Evolutionary conservation across 495 filamentous ascomycete species (phyloP).

Genomic region (Talaromyces liani): DNA sequence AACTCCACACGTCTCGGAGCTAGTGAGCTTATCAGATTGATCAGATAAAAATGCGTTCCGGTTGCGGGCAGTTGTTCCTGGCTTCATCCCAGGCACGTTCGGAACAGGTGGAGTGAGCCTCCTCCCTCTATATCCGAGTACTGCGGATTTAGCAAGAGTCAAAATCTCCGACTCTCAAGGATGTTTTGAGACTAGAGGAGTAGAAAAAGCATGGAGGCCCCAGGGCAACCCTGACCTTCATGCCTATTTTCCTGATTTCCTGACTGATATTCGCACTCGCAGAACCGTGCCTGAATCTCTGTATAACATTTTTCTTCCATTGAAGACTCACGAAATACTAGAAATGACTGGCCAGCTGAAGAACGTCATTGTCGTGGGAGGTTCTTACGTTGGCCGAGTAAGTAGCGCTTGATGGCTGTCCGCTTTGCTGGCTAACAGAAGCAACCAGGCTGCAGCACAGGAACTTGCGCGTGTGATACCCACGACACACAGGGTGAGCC

Average conservation of each 20-base stretch:
- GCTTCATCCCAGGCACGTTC: not conserved
- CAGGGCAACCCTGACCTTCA: not conserved
- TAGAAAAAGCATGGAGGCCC: not conserved
- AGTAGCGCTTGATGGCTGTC: conserved; percentile 1
- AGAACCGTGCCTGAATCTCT: not conserved
- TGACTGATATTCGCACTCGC: not conserved
- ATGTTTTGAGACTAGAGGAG: not conserved
- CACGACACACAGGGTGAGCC: conserved; percentile 25
- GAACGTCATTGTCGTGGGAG: conserved; percentile 36
- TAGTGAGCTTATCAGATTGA: not conserved
- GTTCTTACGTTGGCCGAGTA: conserved; percentile 35
- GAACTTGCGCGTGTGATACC: conserved; percentile 32
- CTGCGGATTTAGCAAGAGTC: not conserved
- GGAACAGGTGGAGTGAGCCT: not conserved
- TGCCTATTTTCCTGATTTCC: not conserved
- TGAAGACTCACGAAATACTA: not conserved
- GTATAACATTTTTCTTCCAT: not conserved
- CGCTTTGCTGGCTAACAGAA: conserved; percentile 1
- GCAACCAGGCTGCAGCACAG: conserved; percentile 24
- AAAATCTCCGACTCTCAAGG: not conserved
- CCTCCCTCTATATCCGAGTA: not conserved
- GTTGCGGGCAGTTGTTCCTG: not conserved
- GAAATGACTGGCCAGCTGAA: conserved; percentile 22
- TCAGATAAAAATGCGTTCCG: not conserved
- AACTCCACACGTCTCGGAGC: not conserved